A percentile compares a stretch with the other conserved stretches of the same genome.
Evolutionary conservation across 1,139 yeast genomes (phyloP).

Genomic region (Geotrichum macrosporum): DNA sequence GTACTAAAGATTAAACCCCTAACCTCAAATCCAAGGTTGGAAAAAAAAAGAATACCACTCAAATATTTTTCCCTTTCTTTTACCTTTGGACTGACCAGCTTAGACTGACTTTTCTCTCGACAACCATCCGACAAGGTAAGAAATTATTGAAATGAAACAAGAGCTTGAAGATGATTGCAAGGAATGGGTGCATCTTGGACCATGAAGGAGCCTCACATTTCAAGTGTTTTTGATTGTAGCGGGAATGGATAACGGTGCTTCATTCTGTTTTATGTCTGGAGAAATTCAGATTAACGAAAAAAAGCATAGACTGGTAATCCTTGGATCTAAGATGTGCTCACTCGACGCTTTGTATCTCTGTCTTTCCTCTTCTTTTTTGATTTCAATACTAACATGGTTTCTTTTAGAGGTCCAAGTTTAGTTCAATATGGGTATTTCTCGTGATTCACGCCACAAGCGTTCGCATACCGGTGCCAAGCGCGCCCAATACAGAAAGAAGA

Average conservation of each 20-base stretch:
- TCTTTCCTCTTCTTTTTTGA: not conserved
- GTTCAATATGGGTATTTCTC: conserved; percentile 91
- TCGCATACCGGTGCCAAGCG: conserved; percentile 99
- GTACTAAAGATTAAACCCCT: conserved; percentile 10
- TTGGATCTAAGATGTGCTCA: not conserved
- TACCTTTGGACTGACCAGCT: conserved; percentile 18
- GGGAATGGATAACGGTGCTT: too few relatives aligned
- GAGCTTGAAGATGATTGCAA: not conserved
- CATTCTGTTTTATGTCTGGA: too few relatives aligned
- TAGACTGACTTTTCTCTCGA: conserved; percentile 20
- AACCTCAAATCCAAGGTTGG: conserved; percentile 2
- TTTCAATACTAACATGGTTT: conserved; percentile 9
- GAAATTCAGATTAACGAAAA: too few relatives aligned
- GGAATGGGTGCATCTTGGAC: too few relatives aligned
- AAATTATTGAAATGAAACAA: not conserved
- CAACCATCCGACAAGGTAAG: conserved; percentile 22
- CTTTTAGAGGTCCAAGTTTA: conserved; percentile 20
- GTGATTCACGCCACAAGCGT: conserved; percentile 99
- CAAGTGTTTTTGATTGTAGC: too few relatives aligned
- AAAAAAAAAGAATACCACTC: conserved; percentile 12
- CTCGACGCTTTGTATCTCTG: not conserved
- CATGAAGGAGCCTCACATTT: too few relatives aligned
- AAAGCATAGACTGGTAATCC: too few relatives aligned
- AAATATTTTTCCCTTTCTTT: conserved; percentile 18
- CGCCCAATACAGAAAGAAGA: conserved; percentile 99